Conservation (phyloP, 1,284 basidiomycete genomes). For the Boletus hoseneyae region DNA sequence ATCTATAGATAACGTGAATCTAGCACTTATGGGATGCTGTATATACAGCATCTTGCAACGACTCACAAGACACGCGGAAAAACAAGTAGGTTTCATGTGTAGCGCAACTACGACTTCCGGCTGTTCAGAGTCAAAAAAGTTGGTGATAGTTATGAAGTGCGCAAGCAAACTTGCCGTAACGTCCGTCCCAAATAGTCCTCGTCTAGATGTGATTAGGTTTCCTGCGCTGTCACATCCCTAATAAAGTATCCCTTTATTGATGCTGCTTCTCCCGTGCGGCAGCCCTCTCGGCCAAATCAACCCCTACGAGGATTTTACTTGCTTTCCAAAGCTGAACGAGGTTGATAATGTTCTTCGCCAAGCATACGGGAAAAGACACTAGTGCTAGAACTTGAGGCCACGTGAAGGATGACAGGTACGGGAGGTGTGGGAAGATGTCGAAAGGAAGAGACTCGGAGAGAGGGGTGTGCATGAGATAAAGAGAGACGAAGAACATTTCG, state of each 20-base stretch:
- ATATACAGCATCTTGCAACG: slow-evolving; percentile 16
- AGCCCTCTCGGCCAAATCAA: slow-evolving; percentile 82
- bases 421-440: slow-evolving; percentile 24
- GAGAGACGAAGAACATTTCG: slow-evolving; percentile 93
- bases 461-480: slow-evolving; percentile 88
- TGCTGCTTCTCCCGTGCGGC: slow-evolving; percentile 52
- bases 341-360: slow-evolving; percentile 92
- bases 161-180: slow-evolving; percentile 7
- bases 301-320: slow-evolving; percentile 89
- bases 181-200: slow-evolving; percentile 11
- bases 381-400: slow-evolving; percentile 79
- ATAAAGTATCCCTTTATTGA: slow-evolving; percentile 11
- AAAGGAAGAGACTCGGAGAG: slow-evolving; percentile 36
- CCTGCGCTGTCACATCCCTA: not conserved
- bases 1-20: slow-evolving; percentile 16
- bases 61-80: not conserved
- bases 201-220: slow-evolving; percentile 16
- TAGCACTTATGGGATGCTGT: slow-evolving; percentile 7
- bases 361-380: slow-evolving; percentile 69
- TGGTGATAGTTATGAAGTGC: slow-evolving; percentile 16
- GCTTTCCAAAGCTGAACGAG: slow-evolving; percentile 99
- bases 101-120: slow-evolving; percentile 3
- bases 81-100: slow-evolving; percentile 6
- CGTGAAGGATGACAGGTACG: slow-evolving; percentile 43
- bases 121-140: not conserved